phyloP scores from a whole-genome alignment of 805 yeast genomes.

The Metschnikowia shivogae region DNA sequence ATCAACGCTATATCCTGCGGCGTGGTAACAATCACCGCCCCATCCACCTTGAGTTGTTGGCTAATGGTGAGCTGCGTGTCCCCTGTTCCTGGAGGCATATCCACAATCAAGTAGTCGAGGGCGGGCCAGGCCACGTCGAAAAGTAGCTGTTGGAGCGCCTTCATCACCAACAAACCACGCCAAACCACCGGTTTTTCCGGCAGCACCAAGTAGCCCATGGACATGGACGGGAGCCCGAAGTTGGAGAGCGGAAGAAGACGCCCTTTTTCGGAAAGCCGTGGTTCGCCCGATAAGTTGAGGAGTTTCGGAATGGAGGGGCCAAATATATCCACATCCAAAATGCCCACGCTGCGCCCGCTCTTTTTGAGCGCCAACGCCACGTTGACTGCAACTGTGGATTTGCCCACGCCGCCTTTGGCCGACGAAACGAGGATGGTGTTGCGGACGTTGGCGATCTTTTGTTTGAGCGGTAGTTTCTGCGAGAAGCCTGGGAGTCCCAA shows the following conservation, averaged over 20 bases:
- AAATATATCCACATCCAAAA: constrained; percentile 76
- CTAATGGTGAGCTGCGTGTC: constrained; percentile 82
- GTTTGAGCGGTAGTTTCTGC: constrained; percentile 45
- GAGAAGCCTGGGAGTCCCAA: constrained; percentile 32
- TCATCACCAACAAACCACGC: constrained; percentile 86
- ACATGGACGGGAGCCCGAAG: constrained; percentile 79
- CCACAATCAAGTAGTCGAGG: constrained; percentile 67
- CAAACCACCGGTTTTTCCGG: constrained; percentile 73
- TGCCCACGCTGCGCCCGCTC: constrained; percentile 55
- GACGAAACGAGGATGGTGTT: constrained; percentile 65
- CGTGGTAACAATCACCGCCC: constrained; percentile 78
- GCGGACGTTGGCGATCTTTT: constrained; percentile 55
- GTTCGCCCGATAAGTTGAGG: constrained; percentile 67
- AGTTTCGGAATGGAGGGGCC: constrained; percentile 82
- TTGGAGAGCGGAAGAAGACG: constrained; percentile 62
- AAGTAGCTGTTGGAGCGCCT: constrained; percentile 77
- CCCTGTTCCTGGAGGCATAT: constrained; percentile 92
- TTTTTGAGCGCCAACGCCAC: constrained; percentile 58
- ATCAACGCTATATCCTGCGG: constrained; percentile 82
- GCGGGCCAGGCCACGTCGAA: constrained; percentile 75
- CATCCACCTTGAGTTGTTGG: constrained; percentile 71
- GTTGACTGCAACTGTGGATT: constrained; percentile 70
- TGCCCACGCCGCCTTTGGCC: constrained; percentile 81
- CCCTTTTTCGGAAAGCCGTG: constrained; percentile 50
- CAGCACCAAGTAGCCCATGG: constrained; percentile 76